Base-by-base conservation (phyloP, 106 monocot species). In the Vanilla planifolia region DNA sequence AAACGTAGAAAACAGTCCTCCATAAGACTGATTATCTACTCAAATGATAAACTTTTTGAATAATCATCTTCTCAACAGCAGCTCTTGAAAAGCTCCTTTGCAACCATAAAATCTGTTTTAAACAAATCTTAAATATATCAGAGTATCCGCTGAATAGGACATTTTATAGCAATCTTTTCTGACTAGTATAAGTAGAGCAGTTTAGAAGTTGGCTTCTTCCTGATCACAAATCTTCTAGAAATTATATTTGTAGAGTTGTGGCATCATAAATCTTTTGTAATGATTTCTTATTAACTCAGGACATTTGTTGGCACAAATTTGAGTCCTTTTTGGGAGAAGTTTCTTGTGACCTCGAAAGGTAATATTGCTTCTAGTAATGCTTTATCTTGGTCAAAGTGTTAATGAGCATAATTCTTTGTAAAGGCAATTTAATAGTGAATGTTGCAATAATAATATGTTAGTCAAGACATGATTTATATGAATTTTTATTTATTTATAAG, bases 281-380 rank as follows among this genome's bases (percentile, higher is more conserved):
- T 9, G 30, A 13, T 55, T 59, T n/a, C 24, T 14, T 68, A 15
- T 64, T 67, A 65, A 59, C n/a, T 72, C 80, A 85, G 85, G 77
- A 79, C 76, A 24, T 85, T 85, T 68, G 67, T 77, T 4, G 85
- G 85, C 32, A 85, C 85, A 67, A 85, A 85, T 59, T 67, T 85
- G 65, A 85, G 71, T 71, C 77, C 80, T 71, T 42, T 63, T 6
- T 85, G 85, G 85, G 67, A 80, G 70, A 60, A 67, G 28, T 80
- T 85, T 73, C 80, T 85, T 74, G 71, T 80, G 20, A 46, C 73
- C 39, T 77, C 74, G 34, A 73, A 73, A 74, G 85, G 85, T 85
- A 80, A 55, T 33, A 32, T 39, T 50, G 63, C n/a, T n/a, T n/a
- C n/a, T n/a, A n/a, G n/a, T n/a, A n/a, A n/a, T n/a, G n/a, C n/a